These are phyloP conservation scores for Trichoderma sp. DNA, from an alignment of 2,329 filamentous ascomycete species.

Conservation along the genomic window DNA sequence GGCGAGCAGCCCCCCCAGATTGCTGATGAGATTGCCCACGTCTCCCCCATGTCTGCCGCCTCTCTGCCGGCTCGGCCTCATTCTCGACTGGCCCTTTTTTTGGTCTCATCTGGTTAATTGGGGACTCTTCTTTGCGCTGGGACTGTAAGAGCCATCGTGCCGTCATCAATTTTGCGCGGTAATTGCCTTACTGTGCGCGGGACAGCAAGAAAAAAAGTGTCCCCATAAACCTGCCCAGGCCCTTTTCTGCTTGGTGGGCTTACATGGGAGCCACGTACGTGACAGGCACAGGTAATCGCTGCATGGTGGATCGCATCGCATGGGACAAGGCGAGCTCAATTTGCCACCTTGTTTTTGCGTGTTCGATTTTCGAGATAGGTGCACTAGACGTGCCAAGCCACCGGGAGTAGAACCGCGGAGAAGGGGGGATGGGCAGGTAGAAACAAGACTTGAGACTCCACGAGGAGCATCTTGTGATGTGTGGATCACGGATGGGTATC, in stretches of 20 bases:
- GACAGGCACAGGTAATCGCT: not conserved
- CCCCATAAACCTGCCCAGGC: not conserved
- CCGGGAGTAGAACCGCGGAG: not conserved
- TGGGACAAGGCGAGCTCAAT: not conserved
- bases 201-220: not conserved
- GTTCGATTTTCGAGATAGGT: not conserved
- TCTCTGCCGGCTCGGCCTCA: not conserved
- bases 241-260: not conserved
- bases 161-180: not conserved
- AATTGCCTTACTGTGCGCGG: not conserved
- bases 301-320: not conserved
- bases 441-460: not conserved
- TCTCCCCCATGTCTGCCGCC: not conserved
- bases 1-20: not conserved
- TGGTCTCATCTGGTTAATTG: not conserved
- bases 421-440: not conserved
- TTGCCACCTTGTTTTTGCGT: not conserved
- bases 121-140: not conserved
- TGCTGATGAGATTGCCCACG: not conserved
- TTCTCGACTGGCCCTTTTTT: not conserved
- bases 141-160: not conserved
- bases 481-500: not conserved
- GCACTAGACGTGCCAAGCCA: not conserved
- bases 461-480: slow-evolving; percentile 8
- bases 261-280: not conserved